Evolutionary conservation across 2,329 filamentous ascomycete species (phyloP).

Genomic region (Metarhizium brunneum): DNA sequence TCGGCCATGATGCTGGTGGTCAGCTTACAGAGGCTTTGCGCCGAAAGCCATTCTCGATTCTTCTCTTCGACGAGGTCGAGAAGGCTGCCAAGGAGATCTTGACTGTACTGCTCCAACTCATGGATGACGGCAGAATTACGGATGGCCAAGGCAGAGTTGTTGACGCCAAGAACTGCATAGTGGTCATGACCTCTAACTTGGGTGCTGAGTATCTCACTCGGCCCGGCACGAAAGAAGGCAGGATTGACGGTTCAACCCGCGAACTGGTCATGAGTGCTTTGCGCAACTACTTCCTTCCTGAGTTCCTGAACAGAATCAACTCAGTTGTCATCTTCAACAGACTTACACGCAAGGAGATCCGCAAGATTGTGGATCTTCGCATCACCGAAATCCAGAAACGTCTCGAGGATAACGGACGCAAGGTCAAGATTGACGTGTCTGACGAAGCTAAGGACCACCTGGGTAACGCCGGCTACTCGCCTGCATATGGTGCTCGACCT

Average conservation of each 20-base stretch:
- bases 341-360: slow-evolving; percentile 79
- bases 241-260: slow-evolving; percentile 73
- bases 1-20: slow-evolving; percentile 91
- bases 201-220: slow-evolving; percentile 89
- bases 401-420: slow-evolving; percentile 73
- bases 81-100: slow-evolving; percentile 97
- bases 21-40: slow-evolving; percentile 93
- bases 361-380: slow-evolving; percentile 89
- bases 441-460: slow-evolving; percentile 89
- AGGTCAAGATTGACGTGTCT: slow-evolving; percentile 74
- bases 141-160: slow-evolving; percentile 93
- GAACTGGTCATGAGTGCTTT: slow-evolving; percentile 88
- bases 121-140: slow-evolving; percentile 98
- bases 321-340: slow-evolving; percentile 98
- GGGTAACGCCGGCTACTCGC: slow-evolving; percentile 84
- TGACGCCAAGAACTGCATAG: slow-evolving; percentile 95
- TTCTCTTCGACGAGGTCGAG: slow-evolving; percentile 96
- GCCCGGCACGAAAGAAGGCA: slow-evolving; percentile 67
- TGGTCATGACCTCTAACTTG: slow-evolving; percentile 98
- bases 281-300: slow-evolving; percentile 92
- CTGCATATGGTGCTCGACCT: slow-evolving; percentile 87
- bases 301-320: slow-evolving; percentile 97
- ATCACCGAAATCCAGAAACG: slow-evolving; percentile 85
- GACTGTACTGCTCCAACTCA: slow-evolving; percentile 95
- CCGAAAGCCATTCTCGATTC: slow-evolving; percentile 91